Base-by-base conservation (phyloP, 2,329 filamentous ascomycete species). In the Verticillium tricorpus region DNA sequence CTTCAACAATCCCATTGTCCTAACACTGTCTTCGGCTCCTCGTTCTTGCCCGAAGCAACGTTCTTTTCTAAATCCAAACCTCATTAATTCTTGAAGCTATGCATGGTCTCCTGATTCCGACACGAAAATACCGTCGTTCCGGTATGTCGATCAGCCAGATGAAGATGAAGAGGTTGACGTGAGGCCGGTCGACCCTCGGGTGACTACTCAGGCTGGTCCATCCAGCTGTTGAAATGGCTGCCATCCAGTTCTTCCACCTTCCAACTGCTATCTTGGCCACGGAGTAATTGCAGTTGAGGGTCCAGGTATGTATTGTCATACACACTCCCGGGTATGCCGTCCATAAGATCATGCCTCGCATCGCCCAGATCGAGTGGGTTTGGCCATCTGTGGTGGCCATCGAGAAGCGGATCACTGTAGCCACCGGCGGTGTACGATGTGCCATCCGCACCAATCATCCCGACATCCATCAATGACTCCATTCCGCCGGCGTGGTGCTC, bases 221-320 rank as follows among this genome's bases (percentile, higher is more conserved):
- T 71, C 72, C 73, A 76, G 37, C 64, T 35, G 69, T 69, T 61
- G 73, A 74, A 57, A 72, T 70, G 25, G 67, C 67, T 22, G 63
- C 65, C 69, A 9, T 73, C 72, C 9, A 77, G 61, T 22, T 73
- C 68, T 64, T 74, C 71, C 9, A 76, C 66, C 60, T 72, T 67
- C 75, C 75, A 77, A 58, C 74, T 74, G 12, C 66, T 67, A 35
- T 73, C 67, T 11, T 66, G 69, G 25, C 75, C 74, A 54, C 67
- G 70, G 32, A 77, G 40, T 28, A 69, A 64, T 54, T 70, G 68
- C 31, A 69, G 62, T 39, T 70, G 68, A 2, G 64, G 59, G 28
- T 63, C 65, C 52, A 65, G 59, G 22, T 69, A 60, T 12, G 62
- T 50, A 17, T 66, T 65, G 39, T 70, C 67, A 25, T 68, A 63